Evolutionary conservation across 805 yeast genomes (phyloP).

Genomic region (Pichia gijzeniarum): DNA sequence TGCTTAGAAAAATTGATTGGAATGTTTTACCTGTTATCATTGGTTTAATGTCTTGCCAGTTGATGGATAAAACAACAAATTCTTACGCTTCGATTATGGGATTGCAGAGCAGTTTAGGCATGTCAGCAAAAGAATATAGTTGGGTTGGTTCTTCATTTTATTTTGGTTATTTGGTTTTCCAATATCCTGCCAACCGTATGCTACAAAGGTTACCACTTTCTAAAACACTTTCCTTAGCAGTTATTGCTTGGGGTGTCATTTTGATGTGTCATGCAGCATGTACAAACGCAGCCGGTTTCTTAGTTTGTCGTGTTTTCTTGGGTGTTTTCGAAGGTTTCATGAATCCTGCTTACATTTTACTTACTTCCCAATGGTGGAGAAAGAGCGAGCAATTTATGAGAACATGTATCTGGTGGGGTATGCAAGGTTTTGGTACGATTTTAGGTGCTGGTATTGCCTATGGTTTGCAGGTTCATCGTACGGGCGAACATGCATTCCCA

Average conservation of each 20-base stretch:
- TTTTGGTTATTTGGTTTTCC: slow-evolving; percentile 41
- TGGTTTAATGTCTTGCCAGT: slow-evolving; percentile 25
- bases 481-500: slow-evolving; percentile 23
- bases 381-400: slow-evolving; percentile 25
- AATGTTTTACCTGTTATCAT: slow-evolving; percentile 29
- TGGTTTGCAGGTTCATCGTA: slow-evolving; percentile 27
- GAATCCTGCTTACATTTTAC: slow-evolving; percentile 30
- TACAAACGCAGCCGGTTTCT: slow-evolving; percentile 37
- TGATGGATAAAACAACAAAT: slow-evolving; percentile 37
- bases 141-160: slow-evolving; percentile 37
- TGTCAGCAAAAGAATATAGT: slow-evolving; percentile 40
- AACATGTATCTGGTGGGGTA: slow-evolving; percentile 21
- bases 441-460: slow-evolving; percentile 50
- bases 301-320: slow-evolving; percentile 40
- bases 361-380: slow-evolving; percentile 27
- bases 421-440: slow-evolving; percentile 40
- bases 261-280: slow-evolving; percentile 43
- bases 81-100: slow-evolving; percentile 43
- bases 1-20: slow-evolving; percentile 29
- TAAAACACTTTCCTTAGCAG: slow-evolving; percentile 31
- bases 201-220: slow-evolving; percentile 35
- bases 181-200: slow-evolving; percentile 36
- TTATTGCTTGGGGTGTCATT: slow-evolving; percentile 42
- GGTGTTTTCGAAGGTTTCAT: slow-evolving; percentile 35
- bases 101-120: slow-evolving; percentile 32